Percentiles rank a stretch among this genome's conserved stretches.
phyloP scores from a whole-genome alignment of 2,329 filamentous ascomycete species.

The Teratosphaeria nubilosa region DNA sequence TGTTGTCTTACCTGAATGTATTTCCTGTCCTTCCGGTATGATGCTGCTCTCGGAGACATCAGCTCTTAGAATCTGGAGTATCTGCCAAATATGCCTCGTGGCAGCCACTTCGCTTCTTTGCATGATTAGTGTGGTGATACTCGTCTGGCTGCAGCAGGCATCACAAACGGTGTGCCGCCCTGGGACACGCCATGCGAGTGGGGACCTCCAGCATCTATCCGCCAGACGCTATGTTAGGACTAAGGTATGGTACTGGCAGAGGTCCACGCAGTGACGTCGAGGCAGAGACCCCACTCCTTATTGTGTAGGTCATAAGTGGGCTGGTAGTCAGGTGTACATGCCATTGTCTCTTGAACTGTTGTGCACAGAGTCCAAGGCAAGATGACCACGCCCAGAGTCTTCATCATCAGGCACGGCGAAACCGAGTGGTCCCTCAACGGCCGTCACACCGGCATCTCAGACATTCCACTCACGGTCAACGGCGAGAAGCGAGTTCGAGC shows the following conservation, averaged over 20 bases:
- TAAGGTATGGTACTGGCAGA: neutral
- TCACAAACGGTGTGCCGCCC: neutral
- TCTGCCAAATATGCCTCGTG: neutral
- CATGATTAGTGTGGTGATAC: neutral
- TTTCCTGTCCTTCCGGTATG: neutral
- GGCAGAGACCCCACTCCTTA: neutral
- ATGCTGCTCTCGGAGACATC: too few species aligned
- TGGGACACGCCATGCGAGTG: neutral
- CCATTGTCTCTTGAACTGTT: neutral
- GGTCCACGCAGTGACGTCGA: neutral
- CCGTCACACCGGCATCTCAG: slow-evolving; percentile 68
- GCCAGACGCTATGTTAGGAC: neutral
- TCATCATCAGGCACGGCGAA: slow-evolving; percentile 70
- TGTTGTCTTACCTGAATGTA: neutral
- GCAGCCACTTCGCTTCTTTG: neutral
- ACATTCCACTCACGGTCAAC: slow-evolving; percentile 74
- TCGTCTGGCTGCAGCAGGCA: neutral
- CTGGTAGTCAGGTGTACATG: neutral
- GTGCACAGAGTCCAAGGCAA: neutral
- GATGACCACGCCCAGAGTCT: slow-evolving; percentile 39
- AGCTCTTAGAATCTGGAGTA: too few species aligned
- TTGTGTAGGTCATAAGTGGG: neutral
- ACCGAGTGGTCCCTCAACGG: slow-evolving; percentile 90
- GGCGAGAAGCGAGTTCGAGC: slow-evolving; percentile 48
- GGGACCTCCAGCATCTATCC: neutral